Evolutionary conservation across 2,329 filamentous ascomycete species (phyloP), one percentile per base, ranked within the genome.

Genomic region (Aspergillus ochraceoroseus): DNA sequence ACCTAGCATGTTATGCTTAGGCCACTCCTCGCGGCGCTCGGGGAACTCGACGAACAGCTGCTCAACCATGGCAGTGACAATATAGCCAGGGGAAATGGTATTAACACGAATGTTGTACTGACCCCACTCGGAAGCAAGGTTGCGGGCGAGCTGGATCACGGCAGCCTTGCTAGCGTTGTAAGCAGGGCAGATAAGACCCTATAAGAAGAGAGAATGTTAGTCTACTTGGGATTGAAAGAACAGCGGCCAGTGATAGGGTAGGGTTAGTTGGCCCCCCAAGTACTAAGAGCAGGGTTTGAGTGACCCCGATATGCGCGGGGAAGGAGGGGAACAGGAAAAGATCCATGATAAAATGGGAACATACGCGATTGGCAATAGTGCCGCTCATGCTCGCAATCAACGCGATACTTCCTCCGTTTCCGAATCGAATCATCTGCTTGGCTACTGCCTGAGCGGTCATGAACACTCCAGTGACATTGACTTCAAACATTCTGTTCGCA

Each of bases 1-100:
- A 18, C 76, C 80, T 38, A 94, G 72, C 87, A 94, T 92, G 65
- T 94, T 94, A 65, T 90, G 82, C 54, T 75, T 82, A 11, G 85
- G 79, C 88, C 88, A 94, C 45, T 81, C 75, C 6, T 59, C 88
- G 62, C 90, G 92, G 61, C 89, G 82, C 52, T 76, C 81, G 3
- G 85, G 79, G 84, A 84, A 94, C 36, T 81, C 72, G 8, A 59
- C 29, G 38, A 68, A 68, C 19, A 70, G 51, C 23, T 63, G 57
- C 52, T 67, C 65, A 7, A 70, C 67, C 67, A 71, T 70, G 27
- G 66, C 58, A 3, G 68, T 70, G 35, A 67, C 62, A 43, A 72
- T 71, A 51, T 71, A 70, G 32, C 69, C 70, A 1, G 70, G 70
- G 4, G 62, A 69, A 36, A 72, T 62, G 28, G 69, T 70, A 56